A percentile compares a stretch with the other conserved stretches of the same genome.
Conservation (phyloP, 2,329 filamentous ascomycete genomes). For the Fusarium sp. region DNA sequence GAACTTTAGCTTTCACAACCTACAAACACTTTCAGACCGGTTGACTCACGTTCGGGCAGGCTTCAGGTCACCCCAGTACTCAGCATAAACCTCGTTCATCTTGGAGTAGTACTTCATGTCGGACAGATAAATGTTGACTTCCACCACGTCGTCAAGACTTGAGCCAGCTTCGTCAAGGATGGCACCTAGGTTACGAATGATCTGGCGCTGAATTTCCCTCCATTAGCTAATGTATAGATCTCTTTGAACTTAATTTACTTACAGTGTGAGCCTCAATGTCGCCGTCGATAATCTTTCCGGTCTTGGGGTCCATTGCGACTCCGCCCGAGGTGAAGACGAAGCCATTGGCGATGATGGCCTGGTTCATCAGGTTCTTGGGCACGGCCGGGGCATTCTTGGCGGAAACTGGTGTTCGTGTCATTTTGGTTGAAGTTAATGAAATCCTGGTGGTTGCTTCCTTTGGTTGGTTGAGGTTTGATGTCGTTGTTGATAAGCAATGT, state of each 20-base stretch:
- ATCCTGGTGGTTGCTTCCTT: not conserved
- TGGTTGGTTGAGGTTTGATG: not conserved
- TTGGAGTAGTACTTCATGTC: conserved; percentile 79
- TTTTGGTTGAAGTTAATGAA: not conserved
- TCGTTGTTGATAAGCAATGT: not conserved
- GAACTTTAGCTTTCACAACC: not conserved
- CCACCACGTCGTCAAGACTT: conserved; percentile 73
- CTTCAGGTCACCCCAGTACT: conserved; percentile 69
- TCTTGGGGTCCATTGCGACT: conserved; percentile 69
- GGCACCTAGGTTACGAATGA: conserved; percentile 75
- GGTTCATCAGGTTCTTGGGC: conserved; percentile 39
- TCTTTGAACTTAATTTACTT: not conserved
- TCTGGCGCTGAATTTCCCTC: conserved; percentile 58
- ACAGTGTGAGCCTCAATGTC: conserved; percentile 74
- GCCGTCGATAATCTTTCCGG: conserved; percentile 72
- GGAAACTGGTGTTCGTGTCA: conserved; percentile 42
- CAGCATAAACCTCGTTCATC: conserved; percentile 79
- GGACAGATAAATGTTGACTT: conserved; percentile 78
- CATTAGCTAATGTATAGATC: not conserved
- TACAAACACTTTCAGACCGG: rapidly evolving
- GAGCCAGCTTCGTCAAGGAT: conserved; percentile 77
- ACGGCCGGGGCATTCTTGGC: conserved; percentile 45
- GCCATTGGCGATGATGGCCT: conserved; percentile 64
- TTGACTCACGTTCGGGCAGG: conserved; percentile 54
- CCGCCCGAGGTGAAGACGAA: conserved; percentile 78